A percentile compares a stretch with the other conserved stretches of the same genome.
phyloP scores from a whole-genome alignment of 78 protist genomes.

The Pigoraptor vietnamica region DNA sequence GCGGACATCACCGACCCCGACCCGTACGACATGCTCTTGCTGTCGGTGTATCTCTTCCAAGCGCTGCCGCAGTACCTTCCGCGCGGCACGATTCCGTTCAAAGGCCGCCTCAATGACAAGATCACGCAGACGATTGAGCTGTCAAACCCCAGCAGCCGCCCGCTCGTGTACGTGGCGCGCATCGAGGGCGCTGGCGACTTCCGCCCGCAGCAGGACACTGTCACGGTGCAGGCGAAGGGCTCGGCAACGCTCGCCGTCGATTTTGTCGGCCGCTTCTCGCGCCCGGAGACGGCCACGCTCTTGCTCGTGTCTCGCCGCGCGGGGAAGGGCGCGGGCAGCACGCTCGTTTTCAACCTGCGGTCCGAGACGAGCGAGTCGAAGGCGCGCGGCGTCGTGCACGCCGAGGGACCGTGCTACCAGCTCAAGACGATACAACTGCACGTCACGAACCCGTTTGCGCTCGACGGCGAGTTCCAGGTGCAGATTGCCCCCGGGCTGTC shows the following conservation, averaged over 20 bases:
- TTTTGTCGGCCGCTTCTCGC: background rate
- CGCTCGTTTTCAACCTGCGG: background rate
- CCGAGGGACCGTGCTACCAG: background rate
- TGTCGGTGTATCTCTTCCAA: background rate
- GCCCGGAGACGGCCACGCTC: background rate
- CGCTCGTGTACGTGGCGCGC: background rate
- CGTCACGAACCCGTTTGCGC: background rate
- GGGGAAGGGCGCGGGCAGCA: background rate
- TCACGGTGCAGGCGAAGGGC: background rate
- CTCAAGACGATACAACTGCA: background rate
- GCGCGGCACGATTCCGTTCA: background rate
- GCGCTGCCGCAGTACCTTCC: background rate
- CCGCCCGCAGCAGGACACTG: background rate
- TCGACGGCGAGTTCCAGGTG: background rate
- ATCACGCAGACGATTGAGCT: background rate
- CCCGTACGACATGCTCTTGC: background rate
- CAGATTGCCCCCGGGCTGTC: too few species aligned
- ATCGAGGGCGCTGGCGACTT: background rate
- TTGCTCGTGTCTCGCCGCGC: background rate
- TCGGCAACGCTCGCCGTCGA: background rate
- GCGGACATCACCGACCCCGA: background rate
- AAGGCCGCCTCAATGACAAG: background rate
- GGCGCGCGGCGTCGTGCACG: background rate
- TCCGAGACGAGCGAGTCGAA: background rate
- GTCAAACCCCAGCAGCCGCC: background rate